Base-by-base conservation (phyloP, 208 protist genomes). In the Leishmania tropica region DNA sequence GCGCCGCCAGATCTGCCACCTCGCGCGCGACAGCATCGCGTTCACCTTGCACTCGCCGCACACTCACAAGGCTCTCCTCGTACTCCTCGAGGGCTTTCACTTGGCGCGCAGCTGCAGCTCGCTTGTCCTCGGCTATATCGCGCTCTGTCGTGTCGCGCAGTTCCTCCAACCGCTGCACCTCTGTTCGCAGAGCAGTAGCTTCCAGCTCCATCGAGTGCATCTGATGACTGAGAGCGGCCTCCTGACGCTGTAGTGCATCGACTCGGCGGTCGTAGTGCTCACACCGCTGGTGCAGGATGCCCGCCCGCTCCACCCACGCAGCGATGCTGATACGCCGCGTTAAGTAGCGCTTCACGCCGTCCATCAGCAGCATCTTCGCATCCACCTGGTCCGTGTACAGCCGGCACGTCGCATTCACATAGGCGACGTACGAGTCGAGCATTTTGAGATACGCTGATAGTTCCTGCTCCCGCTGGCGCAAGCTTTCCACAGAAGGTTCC, bases 331-430 rank as follows among this genome's bases (percentile, higher is more conserved):
- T 35, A n/a, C 51, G 24, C 37, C 65, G 37, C 53, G 48, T 48
- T 21, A 75, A 47, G 67, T 21, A 11, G 40, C 58, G 68, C 13
- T n/a, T 45, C 37, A 56, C 51, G 1, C 28, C 28, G 40, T 81
- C 67, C 51, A 76, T 56, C 68, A 54, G 6, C 78, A 73, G 31
- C 28, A 81, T 17, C 54, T 81, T 81, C 28, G 31, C 65, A n/a
- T 71, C 53, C n/a, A 76, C 15, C 40, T 56, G 24, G 24, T 60
- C 45, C 42, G 54, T 58, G 78, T 81, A 81, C 70, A 53, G 67
- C 31, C 47, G 21, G 68, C 65, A 81, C 54, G 45, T 45, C 45
- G 71, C 54, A 37, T 67, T 45, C 37, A 81, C 4, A 53, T 62
- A 65, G 35, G 65, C 48, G 0, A 8, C 78, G 68, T 70, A 68